These are phyloP conservation scores for Alternaria triticina DNA, from an alignment of 2,329 filamentous ascomycete species.

Conservation along the genomic window DNA sequence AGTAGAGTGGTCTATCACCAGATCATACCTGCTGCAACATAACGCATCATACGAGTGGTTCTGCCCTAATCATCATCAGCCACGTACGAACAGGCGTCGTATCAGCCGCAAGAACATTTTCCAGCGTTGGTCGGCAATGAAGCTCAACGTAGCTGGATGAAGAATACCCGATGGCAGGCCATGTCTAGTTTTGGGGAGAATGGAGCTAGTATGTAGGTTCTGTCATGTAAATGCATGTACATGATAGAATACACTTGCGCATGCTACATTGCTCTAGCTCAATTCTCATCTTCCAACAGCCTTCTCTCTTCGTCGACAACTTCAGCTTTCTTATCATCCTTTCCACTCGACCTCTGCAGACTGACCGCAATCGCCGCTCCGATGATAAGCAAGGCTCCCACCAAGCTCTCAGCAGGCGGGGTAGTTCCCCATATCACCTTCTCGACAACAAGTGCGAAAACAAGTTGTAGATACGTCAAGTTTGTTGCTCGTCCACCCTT, in stretches of 20 bases:
- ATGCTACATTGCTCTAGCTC: background rate
- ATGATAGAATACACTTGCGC: background rate
- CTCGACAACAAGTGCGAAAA: slow-evolving; percentile 69
- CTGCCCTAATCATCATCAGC: background rate
- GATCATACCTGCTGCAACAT: background rate
- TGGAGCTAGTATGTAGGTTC: background rate
- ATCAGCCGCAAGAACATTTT: background rate
- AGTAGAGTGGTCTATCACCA: background rate
- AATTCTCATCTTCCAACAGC: slow-evolving; percentile 17
- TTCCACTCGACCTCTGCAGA: slow-evolving; percentile 24
- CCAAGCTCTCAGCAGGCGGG: slow-evolving; percentile 31
- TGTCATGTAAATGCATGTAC: background rate
- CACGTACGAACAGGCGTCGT: background rate
- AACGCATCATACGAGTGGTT: background rate
- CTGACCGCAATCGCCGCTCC: slow-evolving; percentile 36
- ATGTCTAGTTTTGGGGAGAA: background rate
- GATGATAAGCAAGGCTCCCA: slow-evolving; percentile 33
- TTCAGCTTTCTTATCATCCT: slow-evolving; percentile 10
- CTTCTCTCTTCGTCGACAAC: slow-evolving; percentile 29
- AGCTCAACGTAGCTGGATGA: background rate
- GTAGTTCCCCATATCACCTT: slow-evolving; percentile 59
- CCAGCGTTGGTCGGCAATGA: background rate
- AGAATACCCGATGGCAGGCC: background rate
- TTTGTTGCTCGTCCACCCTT: slow-evolving; percentile 65
- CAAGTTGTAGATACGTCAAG: slow-evolving; percentile 70